phyloP scores from a whole-genome alignment of 2,329 filamentous ascomycete species.

The Fusarium austroafricanum region DNA sequence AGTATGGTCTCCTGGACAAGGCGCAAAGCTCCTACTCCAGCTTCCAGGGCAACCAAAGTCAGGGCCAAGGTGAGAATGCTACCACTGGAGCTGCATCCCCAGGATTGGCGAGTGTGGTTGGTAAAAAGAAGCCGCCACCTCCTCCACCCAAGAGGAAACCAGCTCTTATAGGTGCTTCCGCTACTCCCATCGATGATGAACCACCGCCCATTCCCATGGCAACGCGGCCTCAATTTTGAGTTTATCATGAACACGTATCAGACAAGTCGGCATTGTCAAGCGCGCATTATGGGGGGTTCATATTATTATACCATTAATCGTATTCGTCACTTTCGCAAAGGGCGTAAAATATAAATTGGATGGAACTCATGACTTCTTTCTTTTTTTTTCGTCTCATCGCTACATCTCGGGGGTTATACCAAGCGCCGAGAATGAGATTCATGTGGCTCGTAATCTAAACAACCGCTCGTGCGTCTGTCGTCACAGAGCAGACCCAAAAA shows the following conservation, averaged over 20 bases:
- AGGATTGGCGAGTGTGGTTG: conserved; percentile 41
- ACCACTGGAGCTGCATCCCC: conserved; percentile 19
- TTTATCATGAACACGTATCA: background rate
- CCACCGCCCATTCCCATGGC: conserved; percentile 66
- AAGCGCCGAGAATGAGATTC: conserved; percentile 40
- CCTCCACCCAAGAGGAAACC: conserved; percentile 66
- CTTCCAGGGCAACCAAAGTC: conserved; percentile 32
- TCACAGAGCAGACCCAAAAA: conserved; percentile 34
- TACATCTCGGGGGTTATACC: conserved; percentile 37
- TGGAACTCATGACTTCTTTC: conserved; percentile 35
- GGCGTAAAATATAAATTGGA: conserved; percentile 10
- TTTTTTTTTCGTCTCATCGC: conserved; percentile 44
- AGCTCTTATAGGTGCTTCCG: conserved; percentile 45
- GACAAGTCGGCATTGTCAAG: conserved; percentile 21
- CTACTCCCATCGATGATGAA: conserved; percentile 45
- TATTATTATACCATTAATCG: background rate
- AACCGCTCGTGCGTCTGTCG: conserved; percentile 33
- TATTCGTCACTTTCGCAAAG: conserved; percentile 4
- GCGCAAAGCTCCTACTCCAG: conserved; percentile 46
- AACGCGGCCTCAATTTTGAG: conserved; percentile 61
- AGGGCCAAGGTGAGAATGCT: conserved; percentile 29
- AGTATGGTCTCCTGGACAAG: conserved; percentile 65
- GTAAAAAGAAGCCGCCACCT: conserved; percentile 66
- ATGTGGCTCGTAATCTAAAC: conserved; percentile 42
- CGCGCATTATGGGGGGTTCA: conserved; percentile 23